Base-by-base conservation (phyloP, 768 basidiomycete species). In the Lactarius sanguifluus region DNA sequence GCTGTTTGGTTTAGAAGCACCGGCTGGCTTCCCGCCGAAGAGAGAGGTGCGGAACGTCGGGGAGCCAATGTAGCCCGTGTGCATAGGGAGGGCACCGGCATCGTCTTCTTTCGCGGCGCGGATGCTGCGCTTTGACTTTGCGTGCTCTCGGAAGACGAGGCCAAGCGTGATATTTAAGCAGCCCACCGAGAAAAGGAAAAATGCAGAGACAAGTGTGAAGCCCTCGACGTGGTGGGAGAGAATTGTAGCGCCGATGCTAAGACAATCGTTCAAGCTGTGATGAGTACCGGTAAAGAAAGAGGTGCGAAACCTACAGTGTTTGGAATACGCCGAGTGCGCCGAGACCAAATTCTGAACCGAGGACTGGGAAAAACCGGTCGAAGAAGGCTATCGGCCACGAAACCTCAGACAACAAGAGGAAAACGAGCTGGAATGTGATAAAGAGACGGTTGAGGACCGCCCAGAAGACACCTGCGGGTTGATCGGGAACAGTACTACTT, bases 391-490 rank as follows among this genome's bases (percentile, higher is more conserved):
- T 76, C 13, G 92, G 92, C 84, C 92, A 91, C 69, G 90, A 87
- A 65, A 94, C 68, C 77, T 97, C 95, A 64, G 94, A 90, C 64
- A 94, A 76, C 68, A 94, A 77, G 72, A 96, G 86, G 38, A 93
- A 81, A 72, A 94, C 75, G 67, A 89, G 84, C 79, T 95, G 91
- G 76, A 91, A 87, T 68, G 94, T 85, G 76, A 96, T 92, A 76
- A 96, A 84, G 64, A 96, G 82, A 66, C 92, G 83, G 77, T 93
- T 92, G 69, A 96, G 79, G 68, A 96, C 87, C 5, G 92, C 91
- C 91, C 94, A 97, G 78, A 97, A 96, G 10, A 86, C 84, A 32
- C 94, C 94, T 23, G 91, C 94, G 36, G 91, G 84, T 75, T 96
- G 94, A 76, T 93, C 92, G 5, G 94, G 94, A 5, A 97, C 92